Evolutionary conservation across 495 filamentous ascomycete species (phyloP), one percentile per base, ranked within the genome.

Genomic region (Delitschia confertaspora): DNA sequence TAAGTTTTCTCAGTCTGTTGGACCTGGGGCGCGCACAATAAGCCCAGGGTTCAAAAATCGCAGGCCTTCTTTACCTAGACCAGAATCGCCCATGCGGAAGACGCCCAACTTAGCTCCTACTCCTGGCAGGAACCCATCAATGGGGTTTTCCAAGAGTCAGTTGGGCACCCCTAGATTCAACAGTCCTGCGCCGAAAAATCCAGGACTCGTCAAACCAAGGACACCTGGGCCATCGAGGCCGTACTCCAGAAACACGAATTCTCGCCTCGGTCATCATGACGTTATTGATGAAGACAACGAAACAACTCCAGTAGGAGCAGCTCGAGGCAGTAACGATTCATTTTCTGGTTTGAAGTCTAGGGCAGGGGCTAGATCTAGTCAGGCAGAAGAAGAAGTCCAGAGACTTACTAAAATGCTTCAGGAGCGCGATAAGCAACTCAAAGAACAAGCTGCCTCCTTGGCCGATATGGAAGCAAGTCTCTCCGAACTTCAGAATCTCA

Each of bases 1-100:
- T 43, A 82, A 85, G 54, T 88, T 91, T 64, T 85, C 83, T 64
- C 83, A 93, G 62, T 86, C 88, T 3, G 72, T 93, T 23, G 91
- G 89, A 0, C 83, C 85, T 6, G 73, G 75, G n/a, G 62, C 55
- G 8, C 73, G 81, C 57, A 79, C 80, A 17, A 60, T 74, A 17
- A 85, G 82, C 56, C 80, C 83, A 3, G 60, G 73, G 16, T 75
- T 83, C 41, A 85, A 82, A 59, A 78, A 76, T 55, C 64, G 76
- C 14, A 76, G 82, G 32, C 79, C 82, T 4, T 95, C 91, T 23
- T 68, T 95, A 29, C 82, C 85, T 44, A 80, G 86, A 16, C 83
- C 88, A 2, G 88, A 93, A 42, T 93, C 86, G 0, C 88, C 88
- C 6, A 65, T 83, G 18, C 70, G 83, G 39, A 77, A 68, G 49